A percentile compares a stretch with the other conserved stretches of the same genome.
phyloP scores from a whole-genome alignment of 345 rosid genomes.

The Citrus mangshanensis region DNA sequence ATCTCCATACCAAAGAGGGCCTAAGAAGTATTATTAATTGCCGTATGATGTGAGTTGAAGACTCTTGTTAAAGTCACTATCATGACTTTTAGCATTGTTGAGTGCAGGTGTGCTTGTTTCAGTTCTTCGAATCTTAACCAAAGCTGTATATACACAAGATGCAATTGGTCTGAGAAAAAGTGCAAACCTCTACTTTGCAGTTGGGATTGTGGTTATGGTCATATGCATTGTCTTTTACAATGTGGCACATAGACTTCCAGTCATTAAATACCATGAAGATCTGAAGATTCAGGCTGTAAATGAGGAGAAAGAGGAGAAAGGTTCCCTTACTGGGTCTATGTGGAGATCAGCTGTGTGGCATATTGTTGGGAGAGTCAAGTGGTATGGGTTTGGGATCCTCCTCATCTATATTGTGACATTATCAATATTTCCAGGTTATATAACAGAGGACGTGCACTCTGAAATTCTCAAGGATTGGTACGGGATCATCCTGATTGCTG shows the following conservation, averaged over 20 bases:
- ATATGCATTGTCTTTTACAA: conserved; percentile 71
- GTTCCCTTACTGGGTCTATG: conserved; percentile 41
- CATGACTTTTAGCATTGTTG: conserved; percentile 5
- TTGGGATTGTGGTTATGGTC: conserved; percentile 69
- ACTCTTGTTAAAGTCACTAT: not conserved
- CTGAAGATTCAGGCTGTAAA: conserved; percentile 54
- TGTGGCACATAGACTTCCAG: conserved; percentile 69
- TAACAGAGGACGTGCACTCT: conserved; percentile 90
- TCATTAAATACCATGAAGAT: conserved; percentile 67
- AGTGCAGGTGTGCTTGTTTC: conserved; percentile 91
- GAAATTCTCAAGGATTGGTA: conserved; percentile 83
- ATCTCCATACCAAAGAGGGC: no score
- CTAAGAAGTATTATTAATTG: not conserved
- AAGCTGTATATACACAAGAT: conserved; percentile 76
- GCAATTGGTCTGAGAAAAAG: conserved; percentile 67
- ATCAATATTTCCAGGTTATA: conserved; percentile 86
- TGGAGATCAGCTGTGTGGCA: conserved; percentile 71
- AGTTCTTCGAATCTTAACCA: conserved; percentile 67
- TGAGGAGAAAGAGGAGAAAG: conserved; percentile 48
- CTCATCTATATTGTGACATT: conserved; percentile 69
- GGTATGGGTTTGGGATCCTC: conserved; percentile 73
- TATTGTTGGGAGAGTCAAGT: conserved; percentile 58
- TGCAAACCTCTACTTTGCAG: conserved; percentile 73
- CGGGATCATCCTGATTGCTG: conserved; percentile 62
- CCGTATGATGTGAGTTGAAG: not conserved